A percentile compares a stretch with the other conserved stretches of the same genome.
phyloP scores from a whole-genome alignment of 441 rosid species.

The Populus hybrid region DNA sequence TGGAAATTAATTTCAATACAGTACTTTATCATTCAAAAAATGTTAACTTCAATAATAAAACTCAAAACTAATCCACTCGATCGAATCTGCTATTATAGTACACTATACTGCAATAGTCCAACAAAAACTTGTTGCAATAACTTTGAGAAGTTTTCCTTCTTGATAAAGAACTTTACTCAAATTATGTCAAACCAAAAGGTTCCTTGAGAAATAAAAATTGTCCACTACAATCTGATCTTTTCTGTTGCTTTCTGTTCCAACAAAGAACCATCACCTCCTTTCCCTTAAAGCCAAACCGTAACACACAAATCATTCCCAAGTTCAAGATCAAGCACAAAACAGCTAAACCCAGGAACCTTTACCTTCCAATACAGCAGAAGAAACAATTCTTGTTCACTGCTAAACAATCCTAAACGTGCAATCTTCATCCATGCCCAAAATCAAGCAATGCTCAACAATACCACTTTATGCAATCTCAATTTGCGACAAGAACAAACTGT shows the following conservation, averaged over 20 bases:
- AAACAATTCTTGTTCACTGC: constrained; percentile 16
- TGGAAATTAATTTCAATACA: background rate
- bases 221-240: constrained; percentile 31
- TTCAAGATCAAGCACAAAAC: constrained; percentile 17
- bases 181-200: constrained; percentile 35
- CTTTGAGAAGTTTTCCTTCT: background rate
- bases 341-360: constrained; percentile 17
- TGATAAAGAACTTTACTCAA: constrained; percentile 15
- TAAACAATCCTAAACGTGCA: constrained; percentile 27
- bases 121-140: constrained; percentile 2
- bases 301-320: constrained; percentile 32
- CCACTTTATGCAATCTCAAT: constrained; percentile 18
- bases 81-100: constrained; percentile 8
- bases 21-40: background rate
- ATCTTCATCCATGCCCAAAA: constrained; percentile 43
- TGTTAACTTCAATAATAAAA: no score
- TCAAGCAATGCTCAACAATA: constrained; percentile 19
- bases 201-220: constrained; percentile 30
- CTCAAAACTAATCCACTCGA: constrained; percentile 6
- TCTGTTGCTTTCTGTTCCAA: constrained; percentile 23
- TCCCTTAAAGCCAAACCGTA: constrained; percentile 20
- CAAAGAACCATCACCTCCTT: constrained; percentile 32
- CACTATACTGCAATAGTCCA: constrained; percentile 16
- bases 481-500: constrained; percentile 10
- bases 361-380: constrained; percentile 8